These are phyloP conservation scores for Geranium brycei DNA, from an alignment of 345 rosid species.

Conservation along the genomic window DNA sequence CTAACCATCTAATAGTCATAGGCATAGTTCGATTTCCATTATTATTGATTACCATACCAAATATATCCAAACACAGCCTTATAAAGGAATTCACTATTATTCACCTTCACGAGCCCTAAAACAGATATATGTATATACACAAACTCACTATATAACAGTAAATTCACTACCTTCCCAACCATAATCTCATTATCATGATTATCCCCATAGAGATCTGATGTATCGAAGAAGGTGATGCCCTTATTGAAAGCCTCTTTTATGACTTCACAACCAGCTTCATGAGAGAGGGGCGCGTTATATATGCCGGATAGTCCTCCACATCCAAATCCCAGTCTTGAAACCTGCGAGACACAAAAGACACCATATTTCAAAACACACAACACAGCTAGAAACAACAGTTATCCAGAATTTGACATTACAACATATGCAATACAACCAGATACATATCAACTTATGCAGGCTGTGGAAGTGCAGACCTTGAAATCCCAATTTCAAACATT, in stretches of 20 bases:
- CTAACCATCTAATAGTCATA: too few species aligned
- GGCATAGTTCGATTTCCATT: too few species aligned
- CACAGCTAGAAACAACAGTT: neutral
- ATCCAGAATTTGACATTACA: neutral
- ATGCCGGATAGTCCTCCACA: constrained; percentile 39
- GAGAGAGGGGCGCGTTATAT: constrained; percentile 27
- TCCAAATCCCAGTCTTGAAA: constrained; percentile 36
- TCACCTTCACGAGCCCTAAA: too few species aligned
- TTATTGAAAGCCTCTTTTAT: constrained; percentile 24
- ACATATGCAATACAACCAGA: too few species aligned
- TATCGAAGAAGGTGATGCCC: constrained; percentile 41
- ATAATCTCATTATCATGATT: constrained; percentile 32
- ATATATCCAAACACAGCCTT: too few species aligned
- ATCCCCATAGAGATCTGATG: constrained; percentile 26
- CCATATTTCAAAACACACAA: neutral
- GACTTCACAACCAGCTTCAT: constrained; percentile 32
- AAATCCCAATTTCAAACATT: too few species aligned
- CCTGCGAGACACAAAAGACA: constrained; percentile 12
- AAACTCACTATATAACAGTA: too few species aligned
- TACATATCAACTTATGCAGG: too few species aligned
- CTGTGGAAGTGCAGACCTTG: too few species aligned
- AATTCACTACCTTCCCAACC: constrained; percentile 29
- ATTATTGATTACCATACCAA: too few species aligned
- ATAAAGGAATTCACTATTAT: too few species aligned
- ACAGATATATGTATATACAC: too few species aligned